A percentile compares a stretch with the other conserved stretches of the same genome.
Evolutionary conservation across 164 flowering plant species (phyloP).

Genomic region (Dillenia turbinata): DNA sequence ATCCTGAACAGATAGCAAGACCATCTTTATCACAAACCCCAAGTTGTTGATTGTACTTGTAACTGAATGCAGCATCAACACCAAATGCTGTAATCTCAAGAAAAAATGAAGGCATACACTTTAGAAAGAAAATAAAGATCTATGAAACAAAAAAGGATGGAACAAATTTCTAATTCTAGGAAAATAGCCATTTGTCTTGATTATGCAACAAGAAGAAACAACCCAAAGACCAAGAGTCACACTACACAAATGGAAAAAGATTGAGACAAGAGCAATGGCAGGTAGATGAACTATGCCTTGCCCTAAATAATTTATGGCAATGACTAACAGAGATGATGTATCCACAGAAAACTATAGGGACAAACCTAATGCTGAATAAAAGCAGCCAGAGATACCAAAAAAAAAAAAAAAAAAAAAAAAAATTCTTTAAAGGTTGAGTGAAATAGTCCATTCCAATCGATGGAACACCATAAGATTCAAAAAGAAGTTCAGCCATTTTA

Average conservation of each 20-base stretch:
- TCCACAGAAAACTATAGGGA: too few relatives aligned
- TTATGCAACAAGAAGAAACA: too few relatives aligned
- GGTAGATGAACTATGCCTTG: too few relatives aligned
- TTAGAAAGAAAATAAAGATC: not conserved
- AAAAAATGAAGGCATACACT: not conserved
- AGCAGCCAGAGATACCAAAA: not conserved
- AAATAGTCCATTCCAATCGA: slow-evolving; percentile 59
- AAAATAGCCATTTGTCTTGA: too few relatives aligned
- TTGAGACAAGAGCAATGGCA: too few relatives aligned
- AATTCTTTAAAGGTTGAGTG: not conserved
- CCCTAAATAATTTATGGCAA: too few relatives aligned
- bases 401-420: not conserved
- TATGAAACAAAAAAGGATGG: too few relatives aligned
- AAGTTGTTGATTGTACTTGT: slow-evolving; percentile 73
- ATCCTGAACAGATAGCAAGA: slow-evolving; percentile 81
- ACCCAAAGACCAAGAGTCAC: too few relatives aligned
- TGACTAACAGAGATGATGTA: too few relatives aligned
- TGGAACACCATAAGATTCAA: slow-evolving; percentile 96
- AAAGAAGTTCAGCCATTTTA: slow-evolving; percentile 98
- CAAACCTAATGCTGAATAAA: too few relatives aligned
- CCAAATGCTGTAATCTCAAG: slow-evolving; percentile 72
- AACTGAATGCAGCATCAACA: slow-evolving; percentile 96
- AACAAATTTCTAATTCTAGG: too few relatives aligned
- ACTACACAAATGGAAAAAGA: too few relatives aligned
- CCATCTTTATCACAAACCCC: slow-evolving; percentile 84